phyloP scores from a whole-genome alignment of 441 rosid species.

The Gossypium schwendimanii region DNA sequence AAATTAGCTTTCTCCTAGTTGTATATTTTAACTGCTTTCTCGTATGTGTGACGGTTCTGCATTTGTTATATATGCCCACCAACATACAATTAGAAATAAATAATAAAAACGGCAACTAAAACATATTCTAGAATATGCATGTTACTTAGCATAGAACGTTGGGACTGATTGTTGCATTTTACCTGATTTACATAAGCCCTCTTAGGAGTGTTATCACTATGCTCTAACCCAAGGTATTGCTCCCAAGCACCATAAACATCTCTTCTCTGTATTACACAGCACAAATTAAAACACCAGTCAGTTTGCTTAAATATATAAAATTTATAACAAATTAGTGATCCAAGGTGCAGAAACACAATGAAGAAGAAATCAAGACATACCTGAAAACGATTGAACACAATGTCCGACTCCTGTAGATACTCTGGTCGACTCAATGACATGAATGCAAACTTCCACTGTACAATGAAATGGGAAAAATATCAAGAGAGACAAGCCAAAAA shows the following conservation, averaged over 20 bases:
- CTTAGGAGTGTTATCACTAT: conserved; percentile 73
- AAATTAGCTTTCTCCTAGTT: conserved; percentile 45
- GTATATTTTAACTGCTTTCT: conserved; percentile 88
- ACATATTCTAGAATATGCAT: not conserved
- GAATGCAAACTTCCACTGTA: conserved; percentile 88
- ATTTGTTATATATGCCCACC: conserved; percentile 12
- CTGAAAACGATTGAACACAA: conserved; percentile 76
- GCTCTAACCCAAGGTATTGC: conserved; percentile 95
- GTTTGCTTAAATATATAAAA: not conserved
- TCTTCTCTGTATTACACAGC: conserved; percentile 50
- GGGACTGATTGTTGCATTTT: not conserved
- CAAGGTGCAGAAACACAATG: not conserved
- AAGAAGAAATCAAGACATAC: conserved; percentile 24
- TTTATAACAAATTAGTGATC: not conserved
- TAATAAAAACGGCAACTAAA: not conserved
- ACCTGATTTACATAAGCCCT: conserved; percentile 91
- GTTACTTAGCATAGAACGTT: not conserved
- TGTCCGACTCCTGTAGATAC: conserved; percentile 65
- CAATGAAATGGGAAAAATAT: conserved; percentile 2
- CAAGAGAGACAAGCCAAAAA: conserved; percentile 5
- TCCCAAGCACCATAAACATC: conserved; percentile 93
- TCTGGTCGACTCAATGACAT: conserved; percentile 83
- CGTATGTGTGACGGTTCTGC: conserved; percentile 80
- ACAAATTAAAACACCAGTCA: not conserved
- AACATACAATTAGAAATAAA: not conserved